phyloP scores from a whole-genome alignment of 257 asterid genomes.

The Eustoma russellianum region DNA sequence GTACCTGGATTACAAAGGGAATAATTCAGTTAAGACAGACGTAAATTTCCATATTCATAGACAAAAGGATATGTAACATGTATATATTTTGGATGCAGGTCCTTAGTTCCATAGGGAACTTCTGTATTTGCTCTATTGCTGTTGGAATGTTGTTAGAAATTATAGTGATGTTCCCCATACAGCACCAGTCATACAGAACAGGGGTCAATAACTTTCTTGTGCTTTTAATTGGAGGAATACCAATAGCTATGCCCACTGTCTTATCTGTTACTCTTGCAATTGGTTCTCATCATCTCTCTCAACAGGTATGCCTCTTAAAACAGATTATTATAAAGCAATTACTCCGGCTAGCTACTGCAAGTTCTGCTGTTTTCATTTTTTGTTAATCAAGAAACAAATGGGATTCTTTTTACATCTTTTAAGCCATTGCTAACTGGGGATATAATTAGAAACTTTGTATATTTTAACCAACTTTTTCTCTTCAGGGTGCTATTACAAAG shows the following conservation, averaged over 20 bases:
- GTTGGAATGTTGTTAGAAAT: conserved; percentile 22
- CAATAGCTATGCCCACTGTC: conserved; percentile 23
- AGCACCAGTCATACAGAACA: conserved; percentile 16
- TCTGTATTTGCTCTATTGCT: conserved; percentile 26
- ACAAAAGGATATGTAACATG: no score
- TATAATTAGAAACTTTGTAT: neutral
- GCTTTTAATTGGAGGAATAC: conserved; percentile 25
- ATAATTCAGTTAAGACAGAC: no score
- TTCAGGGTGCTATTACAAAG: conserved; percentile 23
- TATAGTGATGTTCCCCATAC: conserved; percentile 21
- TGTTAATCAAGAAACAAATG: no score
- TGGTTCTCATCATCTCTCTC: conserved; percentile 23
- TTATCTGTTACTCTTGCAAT: conserved; percentile 23
- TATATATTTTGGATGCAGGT: conserved; percentile 13
- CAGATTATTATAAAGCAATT: neutral
- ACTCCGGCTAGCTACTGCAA: no score
- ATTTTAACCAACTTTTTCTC: neutral
- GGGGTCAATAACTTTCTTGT: conserved; percentile 23
- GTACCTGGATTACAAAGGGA: no score
- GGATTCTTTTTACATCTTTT: neutral
- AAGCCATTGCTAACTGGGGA: no score
- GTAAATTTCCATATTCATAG: no score
- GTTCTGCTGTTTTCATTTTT: no score
- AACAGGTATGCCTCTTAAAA: conserved; percentile 14
- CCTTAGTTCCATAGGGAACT: conserved; percentile 23